Evolutionary conservation across 2,329 filamentous ascomycete genomes (phyloP), one percentile per base, ranked within the genome.

Genomic region (Drechslera avenae): DNA sequence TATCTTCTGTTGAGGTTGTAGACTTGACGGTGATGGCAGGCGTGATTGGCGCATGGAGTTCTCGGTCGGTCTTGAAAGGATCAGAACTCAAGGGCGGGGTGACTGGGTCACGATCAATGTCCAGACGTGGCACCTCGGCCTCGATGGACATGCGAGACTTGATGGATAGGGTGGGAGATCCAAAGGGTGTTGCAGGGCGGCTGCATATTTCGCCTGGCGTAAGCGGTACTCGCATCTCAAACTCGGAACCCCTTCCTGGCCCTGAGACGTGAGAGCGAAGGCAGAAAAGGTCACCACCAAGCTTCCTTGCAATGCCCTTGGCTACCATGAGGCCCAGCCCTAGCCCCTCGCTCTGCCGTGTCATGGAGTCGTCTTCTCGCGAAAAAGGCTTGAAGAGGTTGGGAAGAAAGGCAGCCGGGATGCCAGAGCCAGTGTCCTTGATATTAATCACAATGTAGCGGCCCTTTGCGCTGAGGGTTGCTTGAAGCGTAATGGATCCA

Each of bases 311-410:
- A 37, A 89, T 77, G 3, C 86, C 86, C 71, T 89, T 89, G 1
- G 86, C 87, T n/a, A 89, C 87, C 64, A 89, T 79, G 9, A 90
- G 74, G 21, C 87, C 86, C 5, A 90, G 75, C 0, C 87, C 87
- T 3, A 89, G 76, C 0, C 87, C 87, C 68, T 90, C 87, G 64
- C 82, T 86, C 54, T 82, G 81, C 35, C 87, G 78, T 5, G 85
- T 88, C 12, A 85, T 82, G 1, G 86, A 88, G 42, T 84, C 81
- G 66, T 90, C 86, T 69, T 88, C 83, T 53, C 86, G 80, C 18
- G 86, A 84, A 68, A 89, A 89, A 1, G 87, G 83, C 57, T 86
- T 86, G 75, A 89, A 90, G 1, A 90, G 76, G 46, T 83, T 82
- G 0, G 84, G 83, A 41, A 87, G 72, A 62, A 89, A 89, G 10